A percentile compares a stretch with the other conserved stretches of the same genome.
Evolutionary conservation across 1,284 basidiomycete species (phyloP).

Genomic region (Ustilago lituana): DNA sequence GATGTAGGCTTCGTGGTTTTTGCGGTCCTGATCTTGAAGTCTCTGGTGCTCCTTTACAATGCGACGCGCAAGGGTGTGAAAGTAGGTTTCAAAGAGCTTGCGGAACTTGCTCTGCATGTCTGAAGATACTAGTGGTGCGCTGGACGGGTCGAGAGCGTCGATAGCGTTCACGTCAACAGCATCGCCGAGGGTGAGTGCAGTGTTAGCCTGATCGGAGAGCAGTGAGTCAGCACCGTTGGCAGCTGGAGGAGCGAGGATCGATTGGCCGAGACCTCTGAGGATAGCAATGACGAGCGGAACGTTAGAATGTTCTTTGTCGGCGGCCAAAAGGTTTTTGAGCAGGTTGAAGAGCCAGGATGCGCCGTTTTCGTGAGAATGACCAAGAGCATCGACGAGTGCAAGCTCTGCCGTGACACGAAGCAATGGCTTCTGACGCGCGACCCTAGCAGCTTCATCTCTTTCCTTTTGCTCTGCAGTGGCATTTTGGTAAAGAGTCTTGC

Average conservation of each 20-base stretch:
- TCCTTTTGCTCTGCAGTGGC: slow-evolving; percentile 83
- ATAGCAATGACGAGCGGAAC: slow-evolving; percentile 84
- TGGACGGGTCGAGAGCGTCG: slow-evolving; percentile 9
- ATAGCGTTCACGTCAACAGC: slow-evolving; percentile 17
- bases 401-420: slow-evolving; percentile 88
- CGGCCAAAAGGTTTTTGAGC: slow-evolving; percentile 75
- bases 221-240: slow-evolving; percentile 3
- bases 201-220: slow-evolving; percentile 6
- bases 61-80: slow-evolving; percentile 88
- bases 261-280: slow-evolving; percentile 82
- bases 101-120: slow-evolving; percentile 88
- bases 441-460: slow-evolving; percentile 85
- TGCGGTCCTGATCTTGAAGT: slow-evolving; percentile 92
- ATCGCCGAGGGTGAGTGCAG: slow-evolving; percentile 22
- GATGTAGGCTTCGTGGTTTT: slow-evolving; percentile 98
- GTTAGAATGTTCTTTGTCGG: slow-evolving; percentile 84
- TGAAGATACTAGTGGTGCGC: slow-evolving; percentile 74
- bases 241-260: slow-evolving; percentile 72
- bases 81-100: slow-evolving; percentile 91
- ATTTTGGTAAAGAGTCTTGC: slow-evolving; percentile 71
- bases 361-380: slow-evolving; percentile 12
- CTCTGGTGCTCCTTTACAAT: slow-evolving; percentile 76
- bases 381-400: slow-evolving; percentile 79
- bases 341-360: slow-evolving; percentile 72
- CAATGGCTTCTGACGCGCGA: slow-evolving; percentile 83